Evolutionary conservation across 768 basidiomycete species (phyloP).

Genomic region (Mrakia gelida): DNA sequence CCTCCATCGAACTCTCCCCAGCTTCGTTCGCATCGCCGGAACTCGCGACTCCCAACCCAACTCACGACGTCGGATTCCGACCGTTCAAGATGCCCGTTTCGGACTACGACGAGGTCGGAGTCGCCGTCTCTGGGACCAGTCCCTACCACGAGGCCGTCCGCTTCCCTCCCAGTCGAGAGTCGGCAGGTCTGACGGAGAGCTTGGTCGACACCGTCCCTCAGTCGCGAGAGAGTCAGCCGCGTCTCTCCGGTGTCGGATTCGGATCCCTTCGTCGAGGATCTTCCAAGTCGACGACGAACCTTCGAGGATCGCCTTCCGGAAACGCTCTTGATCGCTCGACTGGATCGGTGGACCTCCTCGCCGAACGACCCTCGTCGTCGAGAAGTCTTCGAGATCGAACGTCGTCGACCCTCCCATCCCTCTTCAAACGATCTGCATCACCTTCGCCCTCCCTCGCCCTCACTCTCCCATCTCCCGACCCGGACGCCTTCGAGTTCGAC

Average conservation of each 20-base stretch:
- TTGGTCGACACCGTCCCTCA: too few relatives aligned
- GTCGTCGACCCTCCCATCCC: neutral
- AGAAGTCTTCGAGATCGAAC: neutral
- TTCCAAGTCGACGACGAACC: neutral
- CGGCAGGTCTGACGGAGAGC: neutral
- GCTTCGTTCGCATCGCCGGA: neutral
- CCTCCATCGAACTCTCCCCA: neutral
- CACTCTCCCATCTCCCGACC: neutral
- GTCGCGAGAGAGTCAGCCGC: neutral
- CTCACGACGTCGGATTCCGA: conserved; percentile 3
- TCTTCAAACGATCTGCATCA: neutral
- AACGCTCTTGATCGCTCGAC: neutral
- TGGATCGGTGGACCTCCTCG: neutral
- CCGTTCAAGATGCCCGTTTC: neutral
- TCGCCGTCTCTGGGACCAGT: neutral
- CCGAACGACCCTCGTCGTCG: neutral
- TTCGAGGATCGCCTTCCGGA: neutral
- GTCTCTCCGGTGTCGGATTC: neutral
- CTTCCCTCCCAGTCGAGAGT: neutral
- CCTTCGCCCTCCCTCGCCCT: neutral
- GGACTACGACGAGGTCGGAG: neutral
- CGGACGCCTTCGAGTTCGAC: neutral
- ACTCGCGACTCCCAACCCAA: neutral
- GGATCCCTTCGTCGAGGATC: neutral
- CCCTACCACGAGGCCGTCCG: neutral